Evolutionary conservation across 2,329 filamentous ascomycete species (phyloP).

Genomic region (Cercospora sojina): DNA sequence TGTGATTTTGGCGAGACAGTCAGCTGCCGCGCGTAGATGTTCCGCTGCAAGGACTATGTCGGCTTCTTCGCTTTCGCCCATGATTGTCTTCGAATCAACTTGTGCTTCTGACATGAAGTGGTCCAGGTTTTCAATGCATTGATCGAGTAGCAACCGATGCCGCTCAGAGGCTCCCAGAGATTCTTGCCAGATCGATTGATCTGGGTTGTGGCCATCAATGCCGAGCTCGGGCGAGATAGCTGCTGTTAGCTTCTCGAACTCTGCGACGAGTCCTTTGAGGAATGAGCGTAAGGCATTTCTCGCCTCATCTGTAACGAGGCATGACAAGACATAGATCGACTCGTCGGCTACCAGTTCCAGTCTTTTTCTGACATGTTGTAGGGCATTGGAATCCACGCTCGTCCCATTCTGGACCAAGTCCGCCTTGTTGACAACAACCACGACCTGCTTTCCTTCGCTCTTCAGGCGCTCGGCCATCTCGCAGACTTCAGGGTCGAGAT

Average conservation of each 20-base stretch:
- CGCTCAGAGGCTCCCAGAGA: slow-evolving; percentile 87
- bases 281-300: slow-evolving; percentile 68
- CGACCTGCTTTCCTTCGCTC: slow-evolving; percentile 52
- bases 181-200: slow-evolving; percentile 73
- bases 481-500: slow-evolving; percentile 56
- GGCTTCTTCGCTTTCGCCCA: slow-evolving; percentile 49
- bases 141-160: slow-evolving; percentile 75
- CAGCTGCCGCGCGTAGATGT: slow-evolving; percentile 76
- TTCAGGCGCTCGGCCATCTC: slow-evolving; percentile 54
- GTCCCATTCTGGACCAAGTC: slow-evolving; percentile 43
- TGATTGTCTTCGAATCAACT: not conserved
- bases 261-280: slow-evolving; percentile 62
- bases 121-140: slow-evolving; percentile 69
- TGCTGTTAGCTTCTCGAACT: slow-evolving; percentile 70
- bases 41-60: slow-evolving; percentile 92
- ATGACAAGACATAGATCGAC: slow-evolving; percentile 68
- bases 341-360: slow-evolving; percentile 46
- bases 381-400: slow-evolving; percentile 18
- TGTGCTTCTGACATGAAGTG: slow-evolving; percentile 66
- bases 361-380: slow-evolving; percentile 38
- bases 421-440: slow-evolving; percentile 62
- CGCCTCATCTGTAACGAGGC: slow-evolving; percentile 48
- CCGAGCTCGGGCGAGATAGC: slow-evolving; percentile 38
- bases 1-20: slow-evolving; percentile 80
- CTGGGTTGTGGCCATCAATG: slow-evolving; percentile 42